A percentile compares a stretch with the other conserved stretches of the same genome.
phyloP scores from a whole-genome alignment of 225 moss, liverwort and hornwort species.

The Anthoceros angustus region DNA sequence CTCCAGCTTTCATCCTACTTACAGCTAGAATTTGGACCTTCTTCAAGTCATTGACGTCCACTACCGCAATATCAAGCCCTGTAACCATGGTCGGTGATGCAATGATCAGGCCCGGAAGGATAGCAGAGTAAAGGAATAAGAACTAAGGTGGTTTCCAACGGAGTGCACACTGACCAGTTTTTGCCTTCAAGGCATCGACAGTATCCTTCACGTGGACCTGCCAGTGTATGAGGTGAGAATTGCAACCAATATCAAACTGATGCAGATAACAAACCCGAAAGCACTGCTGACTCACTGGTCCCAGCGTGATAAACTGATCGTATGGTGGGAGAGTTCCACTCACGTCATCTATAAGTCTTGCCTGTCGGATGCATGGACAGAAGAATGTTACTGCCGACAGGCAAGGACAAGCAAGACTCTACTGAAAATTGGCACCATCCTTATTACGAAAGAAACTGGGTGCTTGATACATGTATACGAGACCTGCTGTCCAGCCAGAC shows the following conservation, averaged over 20 bases:
- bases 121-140: not conserved
- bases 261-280: not conserved
- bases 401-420: no score
- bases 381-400: not conserved
- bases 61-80: slow-evolving; percentile 84
- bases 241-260: not conserved
- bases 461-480: not conserved
- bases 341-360: slow-evolving; percentile 89
- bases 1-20: not conserved
- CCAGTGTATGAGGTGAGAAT: not conserved
- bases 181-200: slow-evolving; percentile 74
- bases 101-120: not conserved
- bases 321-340: slow-evolving; percentile 97
- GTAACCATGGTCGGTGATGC: not conserved
- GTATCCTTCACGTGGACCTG: slow-evolving; percentile 84
- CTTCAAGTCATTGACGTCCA: slow-evolving; percentile 87
- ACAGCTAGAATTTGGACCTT: slow-evolving; percentile 83
- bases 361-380: slow-evolving; percentile 33
- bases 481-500: slow-evolving; percentile 90
- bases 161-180: slow-evolving; percentile 27
- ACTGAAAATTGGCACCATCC: no score
- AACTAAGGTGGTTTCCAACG: not conserved
- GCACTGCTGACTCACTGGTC: slow-evolving; percentile 22
- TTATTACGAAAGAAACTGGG: no score
- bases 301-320: slow-evolving; percentile 95